phyloP scores from a whole-genome alignment of 768 basidiomycete species.

The Tricholoma hemisulphureum region DNA sequence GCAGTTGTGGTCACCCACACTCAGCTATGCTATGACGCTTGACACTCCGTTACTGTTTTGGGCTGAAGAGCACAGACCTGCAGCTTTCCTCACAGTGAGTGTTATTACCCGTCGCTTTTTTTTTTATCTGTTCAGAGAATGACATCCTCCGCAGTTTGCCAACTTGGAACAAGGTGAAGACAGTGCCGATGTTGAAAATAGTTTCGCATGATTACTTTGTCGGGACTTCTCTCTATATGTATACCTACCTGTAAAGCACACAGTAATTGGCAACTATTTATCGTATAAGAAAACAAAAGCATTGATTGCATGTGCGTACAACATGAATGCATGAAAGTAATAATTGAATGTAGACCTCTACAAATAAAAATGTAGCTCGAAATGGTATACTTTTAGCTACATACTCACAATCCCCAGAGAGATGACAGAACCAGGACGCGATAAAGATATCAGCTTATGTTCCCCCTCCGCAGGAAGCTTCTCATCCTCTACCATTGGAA shows the following conservation, averaged over 20 bases:
- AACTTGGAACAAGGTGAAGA: slow-evolving; percentile 89
- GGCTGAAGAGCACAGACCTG: slow-evolving; percentile 93
- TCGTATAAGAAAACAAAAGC: background rate
- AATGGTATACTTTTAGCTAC: slow-evolving; percentile 20
- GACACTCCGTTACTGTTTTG: slow-evolving; percentile 96
- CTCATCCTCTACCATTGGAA: slow-evolving; percentile 22
- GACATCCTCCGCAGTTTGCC: slow-evolving; percentile 63
- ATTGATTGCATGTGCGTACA: background rate
- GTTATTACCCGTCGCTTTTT: background rate
- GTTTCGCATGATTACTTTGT: slow-evolving; percentile 61
- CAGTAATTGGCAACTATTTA: slow-evolving; percentile 4
- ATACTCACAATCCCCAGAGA: slow-evolving; percentile 50
- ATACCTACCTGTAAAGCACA: slow-evolving; percentile 15
- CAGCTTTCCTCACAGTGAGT: slow-evolving; percentile 88
- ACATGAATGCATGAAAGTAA: background rate
- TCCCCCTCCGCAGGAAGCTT: slow-evolving; percentile 29
- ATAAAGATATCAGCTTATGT: slow-evolving; percentile 37
- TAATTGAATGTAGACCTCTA: background rate
- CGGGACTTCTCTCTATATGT: slow-evolving; percentile 5
- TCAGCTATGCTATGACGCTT: slow-evolving; percentile 79
- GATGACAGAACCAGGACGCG: slow-evolving; percentile 51
- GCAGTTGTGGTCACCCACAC: slow-evolving; percentile 81
- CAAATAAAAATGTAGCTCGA: background rate
- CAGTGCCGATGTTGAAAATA: slow-evolving; percentile 94
- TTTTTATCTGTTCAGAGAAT: background rate